Percentiles rank a stretch among this genome's conserved stretches.
These are phyloP conservation scores for Atkinsonella hypoxylon DNA, from an alignment of 2,329 filamentous ascomycete species.

Conservation along the genomic window DNA sequence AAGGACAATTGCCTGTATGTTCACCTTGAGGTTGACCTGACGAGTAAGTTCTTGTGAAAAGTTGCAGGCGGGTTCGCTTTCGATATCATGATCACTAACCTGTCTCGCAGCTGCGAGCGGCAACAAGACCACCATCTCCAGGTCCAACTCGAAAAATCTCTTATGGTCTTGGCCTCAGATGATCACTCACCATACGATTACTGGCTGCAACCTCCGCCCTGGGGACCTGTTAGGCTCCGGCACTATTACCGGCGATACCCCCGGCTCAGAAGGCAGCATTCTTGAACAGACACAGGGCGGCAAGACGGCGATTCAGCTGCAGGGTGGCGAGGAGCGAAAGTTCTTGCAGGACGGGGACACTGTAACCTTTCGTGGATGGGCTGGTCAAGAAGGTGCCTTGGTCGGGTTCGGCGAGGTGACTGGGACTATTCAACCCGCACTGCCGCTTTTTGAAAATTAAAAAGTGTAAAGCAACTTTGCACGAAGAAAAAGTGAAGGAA, in stretches of 20 bases:
- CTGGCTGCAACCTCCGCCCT: conserved; percentile 60
- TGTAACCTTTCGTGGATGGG: conserved; percentile 52
- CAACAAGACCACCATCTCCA: conserved; percentile 20
- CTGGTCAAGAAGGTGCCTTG: conserved; percentile 51
- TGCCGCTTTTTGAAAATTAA: conserved; percentile 19
- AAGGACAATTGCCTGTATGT: conserved; percentile 25
- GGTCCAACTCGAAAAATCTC: conserved; percentile 32
- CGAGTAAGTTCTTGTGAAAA: conserved; percentile 19
- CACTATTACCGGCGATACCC: conserved; percentile 56
- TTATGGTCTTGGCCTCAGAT: conserved; percentile 78
- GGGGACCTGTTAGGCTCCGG: conserved; percentile 70
- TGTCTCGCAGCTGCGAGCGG: conserved; percentile 17
- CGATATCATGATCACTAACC: too few species aligned
- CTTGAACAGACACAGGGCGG: conserved; percentile 62
- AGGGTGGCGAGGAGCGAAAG: conserved; percentile 52
- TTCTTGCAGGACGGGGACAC: conserved; percentile 69
- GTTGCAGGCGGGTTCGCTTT: not conserved
- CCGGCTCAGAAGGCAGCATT: conserved; percentile 55
- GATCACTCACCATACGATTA: conserved; percentile 69
- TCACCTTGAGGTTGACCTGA: conserved; percentile 26
- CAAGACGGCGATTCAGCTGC: conserved; percentile 49
- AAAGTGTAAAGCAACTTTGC: too few species aligned
- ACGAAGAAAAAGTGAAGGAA: not conserved
- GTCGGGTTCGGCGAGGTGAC: conserved; percentile 68
- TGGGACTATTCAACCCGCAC: conserved; percentile 40